These are phyloP conservation scores for Penicillium macrosclerotiorum DNA, from an alignment of 495 filamentous ascomycete species.

Conservation along the genomic window DNA sequence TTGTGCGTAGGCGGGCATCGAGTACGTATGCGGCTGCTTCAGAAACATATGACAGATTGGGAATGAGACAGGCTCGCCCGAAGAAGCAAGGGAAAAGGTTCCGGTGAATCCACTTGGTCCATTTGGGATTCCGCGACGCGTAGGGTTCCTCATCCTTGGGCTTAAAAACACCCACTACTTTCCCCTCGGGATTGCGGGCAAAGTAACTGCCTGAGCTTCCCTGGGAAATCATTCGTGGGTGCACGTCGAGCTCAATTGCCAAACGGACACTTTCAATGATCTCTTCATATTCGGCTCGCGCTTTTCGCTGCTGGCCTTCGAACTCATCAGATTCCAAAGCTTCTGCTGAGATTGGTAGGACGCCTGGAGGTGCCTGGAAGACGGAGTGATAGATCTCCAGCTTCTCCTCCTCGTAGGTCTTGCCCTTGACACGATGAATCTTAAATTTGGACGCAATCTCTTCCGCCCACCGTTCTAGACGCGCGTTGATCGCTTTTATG, in stretches of 20 bases:
- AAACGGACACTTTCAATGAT: conserved; percentile 84
- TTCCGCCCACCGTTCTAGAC: conserved; percentile 94
- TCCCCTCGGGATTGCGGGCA: conserved; percentile 84
- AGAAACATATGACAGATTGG: conserved; percentile 98
- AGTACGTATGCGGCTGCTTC: conserved; percentile 96
- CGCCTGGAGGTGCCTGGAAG: conserved; percentile 85
- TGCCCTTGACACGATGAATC: conserved; percentile 73
- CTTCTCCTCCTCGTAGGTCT: conserved; percentile 73
- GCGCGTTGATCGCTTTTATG: conserved; percentile 97
- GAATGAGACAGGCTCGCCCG: conserved; percentile 91
- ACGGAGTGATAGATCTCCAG: conserved; percentile 97
- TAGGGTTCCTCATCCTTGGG: conserved; percentile 99
- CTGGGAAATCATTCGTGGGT: conserved; percentile 94
- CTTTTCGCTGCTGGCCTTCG: conserved; percentile 56
- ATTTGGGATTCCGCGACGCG: conserved; percentile 86
- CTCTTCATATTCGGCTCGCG: conserved; percentile 78
- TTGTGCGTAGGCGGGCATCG: conserved; percentile 83
- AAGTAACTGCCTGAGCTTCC: conserved; percentile 98
- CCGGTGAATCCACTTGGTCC: conserved; percentile 94
- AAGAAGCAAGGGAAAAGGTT: conserved; percentile 98
- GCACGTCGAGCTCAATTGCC: conserved; percentile 88
- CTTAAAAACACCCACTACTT: conserved; percentile 97
- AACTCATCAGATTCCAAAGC: conserved; percentile 60
- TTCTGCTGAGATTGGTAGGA: conserved; percentile 75
- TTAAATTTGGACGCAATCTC: conserved; percentile 98